Conservation (phyloP, 768 basidiomycete species). For the Hygrocybe punicea region DNA sequence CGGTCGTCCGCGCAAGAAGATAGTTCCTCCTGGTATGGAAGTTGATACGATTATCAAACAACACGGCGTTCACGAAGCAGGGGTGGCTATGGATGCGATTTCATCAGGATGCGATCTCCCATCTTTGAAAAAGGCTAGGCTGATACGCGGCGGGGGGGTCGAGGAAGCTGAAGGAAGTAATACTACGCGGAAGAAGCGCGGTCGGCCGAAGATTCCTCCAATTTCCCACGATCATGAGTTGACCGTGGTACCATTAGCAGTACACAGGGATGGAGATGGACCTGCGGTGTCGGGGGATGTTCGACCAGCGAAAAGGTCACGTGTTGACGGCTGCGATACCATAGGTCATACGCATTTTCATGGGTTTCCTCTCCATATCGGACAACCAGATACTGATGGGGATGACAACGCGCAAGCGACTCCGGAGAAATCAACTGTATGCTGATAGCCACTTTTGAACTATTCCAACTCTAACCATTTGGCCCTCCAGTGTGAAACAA, state of each 20-base stretch:
- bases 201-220: no score
- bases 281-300: not conserved
- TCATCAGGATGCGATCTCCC: no score
- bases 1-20: slow-evolving; percentile 28
- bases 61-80: no score
- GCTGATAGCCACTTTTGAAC: not conserved
- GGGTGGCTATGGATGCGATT: no score
- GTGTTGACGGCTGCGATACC: not conserved
- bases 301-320: not conserved
- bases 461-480: no score
- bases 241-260: not conserved
- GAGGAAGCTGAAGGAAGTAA: no score
- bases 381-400: not conserved
- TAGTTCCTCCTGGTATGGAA: not conserved
- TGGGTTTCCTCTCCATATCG: not conserved
- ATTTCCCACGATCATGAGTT: no score
- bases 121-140: no score
- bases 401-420: not conserved
- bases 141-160: no score
- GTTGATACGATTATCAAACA: no score
- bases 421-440: not conserved
- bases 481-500: no score
- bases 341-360: not conserved
- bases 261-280: not conserved
- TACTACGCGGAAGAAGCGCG: no score